phyloP scores from a whole-genome alignment of 305 asterid genomes.

The Fraxinus sp. region DNA sequence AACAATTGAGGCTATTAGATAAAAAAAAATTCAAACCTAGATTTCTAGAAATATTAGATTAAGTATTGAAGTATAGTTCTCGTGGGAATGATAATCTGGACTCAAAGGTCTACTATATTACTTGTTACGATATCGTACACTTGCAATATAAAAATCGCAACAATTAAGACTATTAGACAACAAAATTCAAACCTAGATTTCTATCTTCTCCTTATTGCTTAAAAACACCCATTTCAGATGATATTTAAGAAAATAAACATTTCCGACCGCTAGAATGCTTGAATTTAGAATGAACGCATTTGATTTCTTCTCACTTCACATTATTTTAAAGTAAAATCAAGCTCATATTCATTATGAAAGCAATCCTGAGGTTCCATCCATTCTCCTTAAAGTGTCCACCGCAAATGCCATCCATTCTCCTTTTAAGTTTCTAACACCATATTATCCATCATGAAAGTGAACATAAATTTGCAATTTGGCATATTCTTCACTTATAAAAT shows the following conservation, averaged over 20 bases:
- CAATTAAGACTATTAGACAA: too few species aligned
- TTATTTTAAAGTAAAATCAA: neutral
- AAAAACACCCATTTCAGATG: neutral
- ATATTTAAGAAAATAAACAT: neutral
- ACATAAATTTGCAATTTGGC: neutral
- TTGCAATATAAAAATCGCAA: too few species aligned
- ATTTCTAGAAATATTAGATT: neutral
- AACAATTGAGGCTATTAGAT: too few species aligned
- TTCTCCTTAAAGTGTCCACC: neutral
- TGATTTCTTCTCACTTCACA: neutral
- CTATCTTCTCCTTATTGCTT: neutral
- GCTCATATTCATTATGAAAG: neutral
- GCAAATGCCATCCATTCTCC: neutral
- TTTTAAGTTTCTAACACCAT: neutral
- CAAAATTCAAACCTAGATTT: neutral
- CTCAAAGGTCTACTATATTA: too few species aligned
- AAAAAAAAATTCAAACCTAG: neutral
- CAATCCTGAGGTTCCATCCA: neutral
- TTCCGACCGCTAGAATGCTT: neutral
- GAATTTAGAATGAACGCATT: neutral
- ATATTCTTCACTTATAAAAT: neutral
- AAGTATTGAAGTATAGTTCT: too few species aligned
- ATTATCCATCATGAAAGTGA: neutral
- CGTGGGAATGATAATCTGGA: too few species aligned
- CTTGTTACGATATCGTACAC: too few species aligned